Percentiles rank a stretch among this genome's conserved stretches.
Evolutionary conservation across 73 alveolate genomes (phyloP).

Genomic region (Tetrahymena malaccensis): DNA sequence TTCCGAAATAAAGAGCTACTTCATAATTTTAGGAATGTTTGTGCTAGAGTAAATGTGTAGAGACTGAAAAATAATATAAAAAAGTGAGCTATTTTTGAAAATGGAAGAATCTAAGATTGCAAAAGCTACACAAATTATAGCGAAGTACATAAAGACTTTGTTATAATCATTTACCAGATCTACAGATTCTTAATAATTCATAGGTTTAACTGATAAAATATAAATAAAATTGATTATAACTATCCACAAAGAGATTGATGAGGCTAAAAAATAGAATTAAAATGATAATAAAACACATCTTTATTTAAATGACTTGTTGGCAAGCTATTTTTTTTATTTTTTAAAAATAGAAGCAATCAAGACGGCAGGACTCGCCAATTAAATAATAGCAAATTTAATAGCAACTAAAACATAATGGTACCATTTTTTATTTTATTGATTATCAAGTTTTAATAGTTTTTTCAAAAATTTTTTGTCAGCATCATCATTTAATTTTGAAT

Average conservation of each 20-base stretch:
- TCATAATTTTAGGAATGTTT: not conserved
- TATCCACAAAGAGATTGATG: not conserved
- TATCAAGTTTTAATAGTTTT: not conserved
- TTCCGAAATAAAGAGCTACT: not conserved
- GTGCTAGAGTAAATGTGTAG: not conserved
- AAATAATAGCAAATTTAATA: not conserved
- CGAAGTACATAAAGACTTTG: not conserved
- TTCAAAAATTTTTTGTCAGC: not conserved
- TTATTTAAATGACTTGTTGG: not conserved
- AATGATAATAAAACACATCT: not conserved
- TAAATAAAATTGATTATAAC: not conserved
- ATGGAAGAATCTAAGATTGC: not conserved
- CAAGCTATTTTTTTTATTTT: not conserved
- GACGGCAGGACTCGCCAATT: not conserved
- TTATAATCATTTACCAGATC: not conserved
- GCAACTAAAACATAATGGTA: not conserved
- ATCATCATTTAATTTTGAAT: not conserved
- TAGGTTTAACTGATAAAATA: not conserved
- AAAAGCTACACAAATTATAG: not conserved
- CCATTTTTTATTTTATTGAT: not conserved
- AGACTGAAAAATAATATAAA: not conserved
- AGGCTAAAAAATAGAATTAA: not conserved
- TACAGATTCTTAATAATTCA: not conserved
- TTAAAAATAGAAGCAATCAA: not conserved
- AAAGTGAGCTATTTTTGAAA: not conserved